Evolutionary conservation across 2,329 filamentous ascomycete genomes (phyloP).

Genomic region (Nannizziopsis arthrosporioides): DNA sequence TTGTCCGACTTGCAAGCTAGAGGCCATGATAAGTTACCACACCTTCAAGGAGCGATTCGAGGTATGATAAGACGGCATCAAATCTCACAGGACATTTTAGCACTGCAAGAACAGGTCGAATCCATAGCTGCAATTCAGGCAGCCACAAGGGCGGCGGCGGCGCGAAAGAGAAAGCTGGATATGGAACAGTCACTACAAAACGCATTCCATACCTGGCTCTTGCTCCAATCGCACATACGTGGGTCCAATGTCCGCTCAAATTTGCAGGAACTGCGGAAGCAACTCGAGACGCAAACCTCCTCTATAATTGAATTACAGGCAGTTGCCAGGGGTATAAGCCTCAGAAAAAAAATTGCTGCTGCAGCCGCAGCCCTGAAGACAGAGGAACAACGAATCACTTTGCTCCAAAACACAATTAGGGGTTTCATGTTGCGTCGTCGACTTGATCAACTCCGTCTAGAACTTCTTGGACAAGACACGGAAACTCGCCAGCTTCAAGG

Average conservation of each 20-base stretch:
- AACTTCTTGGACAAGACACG: conserved; percentile 24
- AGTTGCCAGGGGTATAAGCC: conserved; percentile 22
- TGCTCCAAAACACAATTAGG: conserved; percentile 44
- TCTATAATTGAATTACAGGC: conserved; percentile 27
- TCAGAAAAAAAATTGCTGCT: conserved; percentile 24
- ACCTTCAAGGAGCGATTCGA: conserved; percentile 45
- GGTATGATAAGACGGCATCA: conserved; percentile 24
- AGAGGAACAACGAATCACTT: conserved; percentile 34
- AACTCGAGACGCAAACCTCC: conserved; percentile 22
- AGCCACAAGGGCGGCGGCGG: conserved; percentile 16
- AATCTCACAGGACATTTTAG: conserved; percentile 19
- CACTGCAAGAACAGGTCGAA: conserved; percentile 20
- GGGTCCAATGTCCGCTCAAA: conserved; percentile 25
- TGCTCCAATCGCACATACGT: conserved; percentile 38
- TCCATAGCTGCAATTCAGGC: conserved; percentile 28
- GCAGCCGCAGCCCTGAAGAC: conserved; percentile 32
- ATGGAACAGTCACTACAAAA: conserved; percentile 33
- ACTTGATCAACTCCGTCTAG: conserved; percentile 23
- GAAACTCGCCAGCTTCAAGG: conserved; percentile 30
- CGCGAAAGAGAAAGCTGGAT: conserved; percentile 30
- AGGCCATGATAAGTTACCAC: conserved; percentile 34
- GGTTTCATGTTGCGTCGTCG: conserved; percentile 27
- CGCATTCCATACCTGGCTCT: conserved; percentile 28
- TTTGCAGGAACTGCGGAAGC: conserved; percentile 21
- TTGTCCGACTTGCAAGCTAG: conserved; percentile 37